phyloP scores from a whole-genome alignment of 2,329 filamentous ascomycete species.

The Ascocoryne sarcoides region DNA sequence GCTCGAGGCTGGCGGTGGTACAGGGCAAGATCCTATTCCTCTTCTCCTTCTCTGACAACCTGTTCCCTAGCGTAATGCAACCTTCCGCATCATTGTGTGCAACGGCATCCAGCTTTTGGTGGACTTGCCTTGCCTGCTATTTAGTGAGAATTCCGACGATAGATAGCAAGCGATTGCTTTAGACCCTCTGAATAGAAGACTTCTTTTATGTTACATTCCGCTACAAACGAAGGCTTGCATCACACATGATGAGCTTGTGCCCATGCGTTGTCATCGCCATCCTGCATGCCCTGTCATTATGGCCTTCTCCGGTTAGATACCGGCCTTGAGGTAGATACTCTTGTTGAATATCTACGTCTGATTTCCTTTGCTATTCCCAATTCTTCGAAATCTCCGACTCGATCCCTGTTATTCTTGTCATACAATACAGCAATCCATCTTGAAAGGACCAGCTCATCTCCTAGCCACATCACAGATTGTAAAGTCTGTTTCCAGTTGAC shows the following conservation, averaged over 20 bases:
- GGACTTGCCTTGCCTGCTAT: neutral
- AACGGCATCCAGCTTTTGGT: neutral
- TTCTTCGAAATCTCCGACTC: slow-evolving; percentile 25
- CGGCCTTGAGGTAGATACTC: slow-evolving; percentile 13
- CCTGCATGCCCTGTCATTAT: slow-evolving; percentile 21
- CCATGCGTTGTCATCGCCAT: slow-evolving; percentile 27
- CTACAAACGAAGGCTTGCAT: slow-evolving; percentile 24
- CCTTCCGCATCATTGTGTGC: slow-evolving; percentile 5
- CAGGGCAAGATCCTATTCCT: slow-evolving; percentile 40
- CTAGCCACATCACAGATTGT: slow-evolving; percentile 17
- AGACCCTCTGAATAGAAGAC: slow-evolving; percentile 11
- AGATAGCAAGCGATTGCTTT: slow-evolving; percentile 22
- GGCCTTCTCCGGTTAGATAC: slow-evolving; percentile 16
- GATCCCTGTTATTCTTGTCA: slow-evolving; percentile 15
- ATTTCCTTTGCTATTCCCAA: slow-evolving; percentile 24
- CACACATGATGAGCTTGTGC: slow-evolving; percentile 20
- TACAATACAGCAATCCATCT: slow-evolving; percentile 22
- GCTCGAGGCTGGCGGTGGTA: slow-evolving; percentile 23
- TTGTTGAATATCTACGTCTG: slow-evolving; percentile 26
- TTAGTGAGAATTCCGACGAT: neutral
- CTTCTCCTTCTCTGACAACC: slow-evolving; percentile 75
- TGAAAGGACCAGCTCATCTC: slow-evolving; percentile 19
- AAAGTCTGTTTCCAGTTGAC: slow-evolving; percentile 14
- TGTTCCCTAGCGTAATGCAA: slow-evolving; percentile 52
- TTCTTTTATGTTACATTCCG: slow-evolving; percentile 21